Evolutionary conservation across 75 land plant genomes (phyloP).

Genomic region (Cupressus sempervirens): DNA sequence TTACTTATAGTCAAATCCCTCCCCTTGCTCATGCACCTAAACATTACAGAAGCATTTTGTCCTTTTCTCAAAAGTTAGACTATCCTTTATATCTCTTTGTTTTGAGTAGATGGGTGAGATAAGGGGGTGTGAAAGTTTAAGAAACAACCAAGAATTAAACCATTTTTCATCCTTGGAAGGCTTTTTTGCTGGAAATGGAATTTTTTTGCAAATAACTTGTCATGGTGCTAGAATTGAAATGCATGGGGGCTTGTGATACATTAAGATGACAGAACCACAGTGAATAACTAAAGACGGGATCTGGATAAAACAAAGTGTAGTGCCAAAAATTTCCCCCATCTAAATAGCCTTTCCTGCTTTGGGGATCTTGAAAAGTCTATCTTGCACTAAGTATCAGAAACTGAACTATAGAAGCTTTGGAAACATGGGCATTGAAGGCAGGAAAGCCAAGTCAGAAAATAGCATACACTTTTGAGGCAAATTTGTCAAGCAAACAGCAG

Average conservation of each 20-base stretch:
- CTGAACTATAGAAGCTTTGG: background rate
- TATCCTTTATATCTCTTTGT: too few relatives aligned
- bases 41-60: too few relatives aligned
- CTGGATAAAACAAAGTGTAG: background rate
- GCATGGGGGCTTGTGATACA: background rate
- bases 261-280: background rate
- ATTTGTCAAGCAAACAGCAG: background rate
- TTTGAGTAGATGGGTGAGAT: too few relatives aligned
- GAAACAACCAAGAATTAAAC: too few relatives aligned
- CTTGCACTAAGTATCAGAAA: background rate
- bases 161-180: too few relatives aligned
- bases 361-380: background rate
- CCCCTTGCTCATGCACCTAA: too few relatives aligned
- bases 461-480: background rate
- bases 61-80: too few relatives aligned
- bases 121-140: too few relatives aligned
- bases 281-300: background rate
- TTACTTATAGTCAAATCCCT: too few relatives aligned
- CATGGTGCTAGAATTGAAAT: too few relatives aligned
- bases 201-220: too few relatives aligned
- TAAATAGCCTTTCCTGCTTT: background rate
- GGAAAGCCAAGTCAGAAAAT: background rate
- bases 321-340: background rate
- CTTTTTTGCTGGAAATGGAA: too few relatives aligned
- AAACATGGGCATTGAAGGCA: background rate